A percentile compares a stretch with the other conserved stretches of the same genome.
Evolutionary conservation across 768 basidiomycete genomes (phyloP).

Genomic region (Cyathus striatus): DNA sequence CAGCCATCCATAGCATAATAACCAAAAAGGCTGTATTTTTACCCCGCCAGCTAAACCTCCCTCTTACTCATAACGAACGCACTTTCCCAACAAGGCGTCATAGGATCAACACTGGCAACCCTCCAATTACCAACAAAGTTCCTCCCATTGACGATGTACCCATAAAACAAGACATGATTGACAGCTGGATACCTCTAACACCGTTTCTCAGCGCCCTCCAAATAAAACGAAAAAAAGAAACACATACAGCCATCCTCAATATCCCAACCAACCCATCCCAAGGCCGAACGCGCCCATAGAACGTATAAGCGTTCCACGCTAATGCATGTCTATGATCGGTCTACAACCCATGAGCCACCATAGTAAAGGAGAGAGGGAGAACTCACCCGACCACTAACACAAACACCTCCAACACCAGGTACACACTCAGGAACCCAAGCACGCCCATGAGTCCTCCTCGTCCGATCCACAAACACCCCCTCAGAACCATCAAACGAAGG

Average conservation of each 20-base stretch:
- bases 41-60: no score
- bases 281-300: conserved; percentile 47
- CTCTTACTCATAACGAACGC: conserved; percentile 58
- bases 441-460: conserved; percentile 14
- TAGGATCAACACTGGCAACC: conserved; percentile 35
- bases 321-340: conserved; percentile 42
- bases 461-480: no score
- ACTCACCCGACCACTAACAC: conserved; percentile 53
- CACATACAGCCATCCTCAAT: conserved; percentile 32
- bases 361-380: neutral
- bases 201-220: neutral
- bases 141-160: conserved; percentile 60
- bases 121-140: conserved; percentile 77
- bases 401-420: conserved; percentile 56
- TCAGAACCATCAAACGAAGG: conserved; percentile 2
- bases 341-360: conserved; percentile 19
- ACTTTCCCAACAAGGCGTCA: conserved; percentile 53
- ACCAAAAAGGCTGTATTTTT: no score
- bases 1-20: no score
- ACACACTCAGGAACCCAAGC: conserved; percentile 29
- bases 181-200: conserved; percentile 11
- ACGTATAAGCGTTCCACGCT: conserved; percentile 43
- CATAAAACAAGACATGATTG: conserved; percentile 52
- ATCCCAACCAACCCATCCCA: conserved; percentile 61
- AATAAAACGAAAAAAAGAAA: conserved; percentile 4